Base-by-base conservation (phyloP, 192 early-diverging fungal genomes). In the Podila epicladia region DNA sequence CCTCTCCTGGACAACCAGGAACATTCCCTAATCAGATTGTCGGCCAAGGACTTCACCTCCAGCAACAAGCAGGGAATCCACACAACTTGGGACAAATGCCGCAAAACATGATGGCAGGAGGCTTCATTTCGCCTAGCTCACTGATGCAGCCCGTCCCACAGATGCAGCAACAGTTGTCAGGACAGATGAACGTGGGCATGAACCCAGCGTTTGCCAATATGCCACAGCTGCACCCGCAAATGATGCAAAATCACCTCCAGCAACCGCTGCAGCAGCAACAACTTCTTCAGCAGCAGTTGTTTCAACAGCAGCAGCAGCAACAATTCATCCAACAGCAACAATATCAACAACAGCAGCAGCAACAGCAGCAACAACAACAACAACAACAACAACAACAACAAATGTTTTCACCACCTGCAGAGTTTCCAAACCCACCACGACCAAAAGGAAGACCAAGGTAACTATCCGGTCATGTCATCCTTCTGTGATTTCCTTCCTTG, bases 391-490 rank as follows among this genome's bases (percentile, higher is more conserved):
- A n/a, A n/a, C n/a, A n/a, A n/a, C n/a, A 63, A 63, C 62, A 63
- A 9, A 35, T 35, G 31, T 35, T 35, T 12, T 35, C 28, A 5
- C 64, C 32, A 3, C 26, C 32, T 28, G 12, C 32, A 65, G 77
- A 80, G 38, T 80, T 80, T 73, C 71, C 72, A 45, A 57, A 53
- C 35, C 71, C 77, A 22, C 71, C 65, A 29, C 59, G 77, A 20
- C 71, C 77, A 33, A 80, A 80, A 65, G 77, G 77, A 67, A 65
- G 77, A 69, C 77, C 77, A 51, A 71, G 77, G 77, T 80, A 80
- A 69, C 49, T 38, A 9, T 50, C 7, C 29, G 0, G 26, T 9
- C 48, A 31, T 65, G 15, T 31, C 28, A 26, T 51, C 9, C 45
- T 17, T 48, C 17, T 28, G 37, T 38, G 35, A 22, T 12, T 63